Evolutionary conservation across 345 rosid genomes (phyloP).

Genomic region (Salix koriyanagi): DNA sequence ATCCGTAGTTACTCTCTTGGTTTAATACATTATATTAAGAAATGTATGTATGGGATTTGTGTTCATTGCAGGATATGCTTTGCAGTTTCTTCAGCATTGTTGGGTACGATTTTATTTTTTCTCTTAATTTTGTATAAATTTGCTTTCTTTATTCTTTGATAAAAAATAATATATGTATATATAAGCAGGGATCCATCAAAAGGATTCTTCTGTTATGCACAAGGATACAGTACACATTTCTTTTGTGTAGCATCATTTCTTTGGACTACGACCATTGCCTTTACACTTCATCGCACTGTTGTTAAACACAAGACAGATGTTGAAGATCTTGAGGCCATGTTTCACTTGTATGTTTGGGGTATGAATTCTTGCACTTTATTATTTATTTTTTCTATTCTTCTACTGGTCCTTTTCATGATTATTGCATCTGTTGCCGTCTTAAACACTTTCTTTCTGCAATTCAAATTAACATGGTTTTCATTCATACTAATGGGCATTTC

Average conservation of each 20-base stretch:
- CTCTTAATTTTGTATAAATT: not conserved
- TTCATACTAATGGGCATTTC: not conserved
- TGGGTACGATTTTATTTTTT: slow-evolving; percentile 46
- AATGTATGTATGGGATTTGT: not conserved
- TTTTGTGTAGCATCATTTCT: slow-evolving; percentile 94
- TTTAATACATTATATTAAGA: not conserved
- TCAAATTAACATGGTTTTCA: not conserved
- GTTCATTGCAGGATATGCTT: slow-evolving; percentile 75
- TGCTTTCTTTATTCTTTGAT: not conserved
- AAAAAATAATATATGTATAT: too few relatives aligned
- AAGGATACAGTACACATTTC: slow-evolving; percentile 81
- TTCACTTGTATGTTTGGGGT: slow-evolving; percentile 99
- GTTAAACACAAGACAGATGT: slow-evolving; percentile 89
- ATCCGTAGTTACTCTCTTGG: not conserved
- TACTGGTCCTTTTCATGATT: not conserved
- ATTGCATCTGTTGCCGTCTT: not conserved
- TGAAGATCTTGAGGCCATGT: slow-evolving; percentile 91
- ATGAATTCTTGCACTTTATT: slow-evolving; percentile 12
- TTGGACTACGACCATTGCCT: slow-evolving; percentile 94
- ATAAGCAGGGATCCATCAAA: slow-evolving; percentile 75
- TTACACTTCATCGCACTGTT: slow-evolving; percentile 93
- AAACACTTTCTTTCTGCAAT: not conserved
- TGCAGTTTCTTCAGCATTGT: slow-evolving; percentile 92
- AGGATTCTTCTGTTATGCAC: slow-evolving; percentile 79
- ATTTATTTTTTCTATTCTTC: not conserved